Conservation (phyloP, 169 alveolate species). For the Cryptosporidium viatorum region DNA sequence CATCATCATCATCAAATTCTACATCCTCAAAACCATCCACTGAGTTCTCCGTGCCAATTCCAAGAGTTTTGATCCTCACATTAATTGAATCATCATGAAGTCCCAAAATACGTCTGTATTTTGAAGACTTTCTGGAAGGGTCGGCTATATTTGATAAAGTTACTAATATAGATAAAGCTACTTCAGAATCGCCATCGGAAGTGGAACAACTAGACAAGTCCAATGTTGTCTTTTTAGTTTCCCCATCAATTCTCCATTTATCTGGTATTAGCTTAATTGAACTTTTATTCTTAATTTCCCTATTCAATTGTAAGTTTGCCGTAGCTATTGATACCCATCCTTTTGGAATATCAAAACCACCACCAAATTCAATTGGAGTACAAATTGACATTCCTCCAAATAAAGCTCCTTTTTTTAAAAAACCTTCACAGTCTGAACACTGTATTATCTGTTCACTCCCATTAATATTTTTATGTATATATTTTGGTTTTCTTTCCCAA, state of each 20-base stretch:
- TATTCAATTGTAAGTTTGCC: constrained; percentile 25
- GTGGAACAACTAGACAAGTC: constrained; percentile 24
- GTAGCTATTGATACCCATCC: constrained; percentile 73
- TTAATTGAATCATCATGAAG: constrained; percentile 48
- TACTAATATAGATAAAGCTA: constrained; percentile 44
- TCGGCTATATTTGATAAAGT: constrained; percentile 31
- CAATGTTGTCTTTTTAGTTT: not conserved
- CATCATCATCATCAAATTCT: constrained; percentile 28
- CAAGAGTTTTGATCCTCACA: constrained; percentile 54
- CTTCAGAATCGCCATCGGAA: not conserved
- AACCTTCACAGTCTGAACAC: constrained; percentile 66
- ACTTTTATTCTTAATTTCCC: constrained; percentile 53
- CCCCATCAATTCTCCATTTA: constrained; percentile 44
- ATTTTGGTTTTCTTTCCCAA: constrained; percentile 69
- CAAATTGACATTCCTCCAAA: constrained; percentile 71
- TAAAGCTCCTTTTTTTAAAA: constrained; percentile 57
- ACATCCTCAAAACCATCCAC: not conserved
- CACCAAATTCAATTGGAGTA: constrained; percentile 65
- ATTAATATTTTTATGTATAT: constrained; percentile 25
- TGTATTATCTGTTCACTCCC: constrained; percentile 51
- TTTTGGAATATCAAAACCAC: constrained; percentile 44
- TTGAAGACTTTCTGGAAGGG: constrained; percentile 1
- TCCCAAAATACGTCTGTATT: constrained; percentile 27
- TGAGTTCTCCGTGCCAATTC: not conserved
- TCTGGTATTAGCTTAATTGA: constrained; percentile 45